Evolutionary conservation across 2,329 filamentous ascomycete species (phyloP).

Genomic region (Didymella sp.): DNA sequence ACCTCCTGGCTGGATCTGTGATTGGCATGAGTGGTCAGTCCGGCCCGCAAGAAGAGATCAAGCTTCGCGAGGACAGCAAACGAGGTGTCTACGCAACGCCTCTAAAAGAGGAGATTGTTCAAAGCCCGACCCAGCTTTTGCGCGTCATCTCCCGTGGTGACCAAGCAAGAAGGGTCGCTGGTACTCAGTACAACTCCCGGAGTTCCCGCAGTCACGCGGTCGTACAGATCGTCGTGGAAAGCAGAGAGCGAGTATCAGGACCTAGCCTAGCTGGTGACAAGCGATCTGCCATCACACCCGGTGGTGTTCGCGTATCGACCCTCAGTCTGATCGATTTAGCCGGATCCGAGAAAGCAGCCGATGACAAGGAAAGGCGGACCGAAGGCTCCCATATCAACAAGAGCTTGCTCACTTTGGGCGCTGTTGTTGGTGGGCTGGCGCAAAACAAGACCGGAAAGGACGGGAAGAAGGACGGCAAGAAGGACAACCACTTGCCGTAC

Average conservation of each 20-base stretch:
- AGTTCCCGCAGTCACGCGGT: conserved; percentile 98
- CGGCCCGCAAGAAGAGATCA: conserved; percentile 85
- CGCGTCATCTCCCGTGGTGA: conserved; percentile 95
- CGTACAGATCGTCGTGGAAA: conserved; percentile 98
- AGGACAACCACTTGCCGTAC: conserved; percentile 95
- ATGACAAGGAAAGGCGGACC: conserved; percentile 89
- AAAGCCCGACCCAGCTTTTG: conserved; percentile 93
- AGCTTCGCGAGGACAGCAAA: conserved; percentile 94
- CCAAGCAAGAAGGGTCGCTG: conserved; percentile 85
- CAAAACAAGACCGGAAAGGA: conserved; percentile 79
- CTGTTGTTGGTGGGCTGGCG: conserved; percentile 91
- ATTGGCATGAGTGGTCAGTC: conserved; percentile 59
- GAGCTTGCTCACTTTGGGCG: conserved; percentile 91
- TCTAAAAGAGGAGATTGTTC: conserved; percentile 97
- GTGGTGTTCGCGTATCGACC: conserved; percentile 93
- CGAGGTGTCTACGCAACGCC: conserved; percentile 95
- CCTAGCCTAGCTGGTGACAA: conserved; percentile 51
- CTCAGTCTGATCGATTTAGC: conserved; percentile 95
- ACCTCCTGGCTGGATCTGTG: conserved; percentile 79
- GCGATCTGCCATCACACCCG: conserved; percentile 62
- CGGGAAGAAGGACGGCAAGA: conserved; percentile 81
- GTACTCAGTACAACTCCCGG: conserved; percentile 94
- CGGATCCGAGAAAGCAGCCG: conserved; percentile 93
- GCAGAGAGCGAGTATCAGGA: conserved; percentile 79
- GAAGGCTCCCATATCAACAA: conserved; percentile 99